Evolutionary conservation across 306 rosid genomes (phyloP).

Genomic region (Sicyos baderoa): DNA sequence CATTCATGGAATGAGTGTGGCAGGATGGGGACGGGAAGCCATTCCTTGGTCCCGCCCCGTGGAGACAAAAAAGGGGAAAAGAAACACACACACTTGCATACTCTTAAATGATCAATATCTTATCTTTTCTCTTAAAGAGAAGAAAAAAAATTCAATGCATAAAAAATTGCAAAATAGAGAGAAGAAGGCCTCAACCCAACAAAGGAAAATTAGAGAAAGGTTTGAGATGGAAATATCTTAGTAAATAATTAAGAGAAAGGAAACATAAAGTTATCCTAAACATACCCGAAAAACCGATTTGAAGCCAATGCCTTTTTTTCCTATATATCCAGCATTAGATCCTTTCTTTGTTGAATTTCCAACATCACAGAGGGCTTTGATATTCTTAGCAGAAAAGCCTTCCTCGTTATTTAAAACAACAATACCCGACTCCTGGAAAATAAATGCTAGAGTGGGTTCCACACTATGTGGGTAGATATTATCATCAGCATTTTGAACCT

Average conservation of each 20-base stretch:
- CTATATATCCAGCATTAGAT: conserved; percentile 80
- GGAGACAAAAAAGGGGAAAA: neutral
- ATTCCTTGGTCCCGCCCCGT: too few relatives aligned
- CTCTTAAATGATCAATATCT: neutral
- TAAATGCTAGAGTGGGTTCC: conserved; percentile 80
- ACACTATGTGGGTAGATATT: conserved; percentile 61
- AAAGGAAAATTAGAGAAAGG: neutral
- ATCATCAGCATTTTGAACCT: conserved; percentile 99
- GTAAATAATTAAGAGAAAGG: conserved; percentile 9
- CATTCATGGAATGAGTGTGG: too few relatives aligned
- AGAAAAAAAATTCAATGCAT: neutral
- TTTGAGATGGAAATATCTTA: too few relatives aligned
- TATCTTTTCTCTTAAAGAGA: neutral
- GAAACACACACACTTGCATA: neutral
- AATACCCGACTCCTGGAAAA: conserved; percentile 68
- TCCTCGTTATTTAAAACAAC: conserved; percentile 75
- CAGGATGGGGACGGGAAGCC: too few relatives aligned
- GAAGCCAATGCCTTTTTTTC: conserved; percentile 96
- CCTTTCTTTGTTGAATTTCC: conserved; percentile 96
- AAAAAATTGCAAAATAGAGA: neutral
- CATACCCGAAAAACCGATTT: conserved; percentile 95
- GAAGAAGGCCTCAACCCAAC: neutral
- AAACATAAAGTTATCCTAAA: conserved; percentile 2
- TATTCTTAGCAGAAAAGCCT: conserved; percentile 77
- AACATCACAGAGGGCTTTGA: conserved; percentile 91